Conservation (phyloP, 805 yeast genomes). For the Spathaspora girioi region DNA sequence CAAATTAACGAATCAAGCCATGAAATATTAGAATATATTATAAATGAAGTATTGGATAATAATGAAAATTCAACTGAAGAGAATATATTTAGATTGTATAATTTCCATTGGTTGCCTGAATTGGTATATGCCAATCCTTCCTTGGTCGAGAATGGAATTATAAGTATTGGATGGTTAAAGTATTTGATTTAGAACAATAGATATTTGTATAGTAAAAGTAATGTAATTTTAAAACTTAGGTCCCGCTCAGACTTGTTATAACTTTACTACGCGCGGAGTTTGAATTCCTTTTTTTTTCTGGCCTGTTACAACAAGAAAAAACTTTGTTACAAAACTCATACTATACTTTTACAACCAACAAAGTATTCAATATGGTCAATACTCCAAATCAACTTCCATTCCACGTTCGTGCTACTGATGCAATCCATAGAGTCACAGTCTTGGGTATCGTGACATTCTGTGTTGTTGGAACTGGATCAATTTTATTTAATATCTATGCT, state of each 20-base stretch:
- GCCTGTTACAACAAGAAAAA: not conserved
- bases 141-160: conserved; percentile 30
- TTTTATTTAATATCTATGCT: conserved; percentile 37
- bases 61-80: conserved; percentile 14
- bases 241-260: not conserved
- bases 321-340: too few species aligned
- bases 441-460: conserved; percentile 40
- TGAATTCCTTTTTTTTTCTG: not conserved
- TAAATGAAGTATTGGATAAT: conserved; percentile 22
- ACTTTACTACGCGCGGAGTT: not conserved
- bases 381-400: conserved; percentile 27
- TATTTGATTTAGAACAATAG: conserved; percentile 25
- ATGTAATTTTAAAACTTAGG: not conserved
- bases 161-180: conserved; percentile 35
- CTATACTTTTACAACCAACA: too few species aligned
- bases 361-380: not conserved
- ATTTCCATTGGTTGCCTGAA: conserved; percentile 38
- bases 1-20: conserved; percentile 27
- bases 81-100: conserved; percentile 32
- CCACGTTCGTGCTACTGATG: conserved; percentile 42
- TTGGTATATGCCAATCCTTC: conserved; percentile 39
- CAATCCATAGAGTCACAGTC: conserved; percentile 39
- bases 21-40: conserved; percentile 31
- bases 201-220: not conserved
- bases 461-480: conserved; percentile 37